Evolutionary conservation across 116 monocot genomes (phyloP), one percentile per base, ranked within the genome.

Genomic region (Zostera marina): DNA sequence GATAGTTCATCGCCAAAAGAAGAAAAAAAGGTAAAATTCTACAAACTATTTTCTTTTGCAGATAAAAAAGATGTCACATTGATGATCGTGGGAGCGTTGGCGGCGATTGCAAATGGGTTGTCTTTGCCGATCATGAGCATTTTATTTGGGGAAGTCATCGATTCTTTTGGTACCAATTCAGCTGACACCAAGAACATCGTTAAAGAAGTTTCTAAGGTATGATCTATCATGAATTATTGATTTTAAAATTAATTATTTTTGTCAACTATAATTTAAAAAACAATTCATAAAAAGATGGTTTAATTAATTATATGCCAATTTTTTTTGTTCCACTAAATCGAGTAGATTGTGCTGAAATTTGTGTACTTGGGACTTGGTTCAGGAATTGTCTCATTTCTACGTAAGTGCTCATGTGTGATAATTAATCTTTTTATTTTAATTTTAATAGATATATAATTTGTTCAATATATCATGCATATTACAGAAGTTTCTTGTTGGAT

Each of bases 401-500:
- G 81, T 81, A 68, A 70, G 76, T 13, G 11, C 40, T n/a, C n/a
- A n/a, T n/a, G 1, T 55, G 7, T 45, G 21, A 46, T 5, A 32
- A 62, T 13, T 6, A 11, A 22, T 48, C 11, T n/a, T n/a, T 9
- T 55, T n/a, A 45, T 11, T 8, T 20, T 7, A 21, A 23, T n/a
- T n/a, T 16, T 14, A 8, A 15, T 13, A n/a, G n/a, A n/a, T n/a
- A n/a, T n/a, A n/a, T 14, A 8, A 42, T 20, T 19, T 47, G 19
- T 61, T 24, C 47, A n/a, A n/a, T n/a, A n/a, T n/a, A n/a, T n/a
- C n/a, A n/a, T n/a, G n/a, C n/a, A 21, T 57, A 8, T 19, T 24
- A 45, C 72, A 83, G 79, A 83, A 76, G 79, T 83, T 44, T 21
- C 79, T 48, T 83, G 79, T 22, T 83, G 83, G 83, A 79, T 83